A percentile compares a stretch with the other conserved stretches of the same genome.
These are phyloP conservation scores for Rhododendron griersonianum DNA, from an alignment of 148 eudicot genomes.

Conservation along the genomic window DNA sequence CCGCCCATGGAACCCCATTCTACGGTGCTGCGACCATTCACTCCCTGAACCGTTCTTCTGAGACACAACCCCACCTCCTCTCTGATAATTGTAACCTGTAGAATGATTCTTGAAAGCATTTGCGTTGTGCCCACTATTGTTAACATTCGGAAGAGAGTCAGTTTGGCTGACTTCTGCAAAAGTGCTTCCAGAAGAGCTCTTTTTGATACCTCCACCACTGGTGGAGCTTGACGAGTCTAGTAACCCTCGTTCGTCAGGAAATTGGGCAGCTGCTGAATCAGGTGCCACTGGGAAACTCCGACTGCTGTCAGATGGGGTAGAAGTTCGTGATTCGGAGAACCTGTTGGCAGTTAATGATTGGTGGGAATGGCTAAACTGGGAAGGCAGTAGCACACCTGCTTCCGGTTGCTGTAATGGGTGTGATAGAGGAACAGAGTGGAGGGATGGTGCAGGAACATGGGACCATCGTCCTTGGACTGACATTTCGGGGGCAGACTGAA, in stretches of 20 bases:
- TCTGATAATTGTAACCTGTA: slow-evolving; percentile 47
- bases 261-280: slow-evolving; percentile 31
- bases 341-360: slow-evolving; percentile 46
- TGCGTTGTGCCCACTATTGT: slow-evolving; percentile 24
- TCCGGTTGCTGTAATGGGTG: slow-evolving; percentile 58
- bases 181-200: slow-evolving; percentile 28
- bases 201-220: slow-evolving; percentile 15
- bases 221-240: slow-evolving; percentile 32
- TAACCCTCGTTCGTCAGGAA: slow-evolving; percentile 43
- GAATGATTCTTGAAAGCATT: slow-evolving; percentile 29
- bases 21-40: slow-evolving; percentile 66
- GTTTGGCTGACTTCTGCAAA: slow-evolving; percentile 25
- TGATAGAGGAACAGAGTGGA: slow-evolving; percentile 50
- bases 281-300: slow-evolving; percentile 29
- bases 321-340: slow-evolving; percentile 42
- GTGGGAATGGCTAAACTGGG: slow-evolving; percentile 43
- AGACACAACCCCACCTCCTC: slow-evolving; percentile 31
- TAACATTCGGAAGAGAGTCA: slow-evolving; percentile 22
- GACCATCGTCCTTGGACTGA: slow-evolving; percentile 83
- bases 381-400: slow-evolving; percentile 38
- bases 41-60: slow-evolving; percentile 49
- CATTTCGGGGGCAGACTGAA: slow-evolving; percentile 63
- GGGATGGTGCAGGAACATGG: slow-evolving; percentile 55
- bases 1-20: slow-evolving; percentile 76
- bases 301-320: slow-evolving; percentile 34